Percentiles rank a stretch among this genome's conserved stretches.
Conservation (phyloP, 257 asterid species). For the Jaltomata sinuosa region DNA sequence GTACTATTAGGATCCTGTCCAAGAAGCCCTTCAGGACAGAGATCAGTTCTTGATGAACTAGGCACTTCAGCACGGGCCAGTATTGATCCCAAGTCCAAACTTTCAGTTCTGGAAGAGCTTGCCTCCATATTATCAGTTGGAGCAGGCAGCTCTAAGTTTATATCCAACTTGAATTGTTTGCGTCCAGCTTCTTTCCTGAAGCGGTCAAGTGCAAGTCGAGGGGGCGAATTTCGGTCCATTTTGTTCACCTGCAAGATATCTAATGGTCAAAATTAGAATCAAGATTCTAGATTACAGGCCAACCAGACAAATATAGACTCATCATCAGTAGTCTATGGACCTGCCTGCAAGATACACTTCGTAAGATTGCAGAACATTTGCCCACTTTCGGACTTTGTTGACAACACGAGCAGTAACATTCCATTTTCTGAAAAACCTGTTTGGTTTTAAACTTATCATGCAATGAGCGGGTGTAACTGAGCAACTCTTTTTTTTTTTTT, state of each 20-base stretch:
- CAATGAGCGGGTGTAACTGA: background rate
- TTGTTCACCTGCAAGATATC: slow-evolving; percentile 15
- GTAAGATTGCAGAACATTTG: background rate
- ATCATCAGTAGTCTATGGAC: background rate
- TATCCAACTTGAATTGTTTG: slow-evolving; percentile 33
- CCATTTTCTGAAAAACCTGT: background rate
- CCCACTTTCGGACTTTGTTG: background rate
- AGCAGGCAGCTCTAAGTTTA: slow-evolving; percentile 39
- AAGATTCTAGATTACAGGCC: background rate
- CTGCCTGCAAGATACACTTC: background rate
- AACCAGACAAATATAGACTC: background rate
- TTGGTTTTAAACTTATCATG: background rate
- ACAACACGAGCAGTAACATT: background rate
- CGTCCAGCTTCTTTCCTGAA: slow-evolving; percentile 14
- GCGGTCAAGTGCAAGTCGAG: background rate
- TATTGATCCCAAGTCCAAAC: slow-evolving; percentile 58
- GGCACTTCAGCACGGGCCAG: slow-evolving; percentile 38
- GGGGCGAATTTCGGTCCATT: background rate
- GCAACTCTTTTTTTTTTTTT: no score
- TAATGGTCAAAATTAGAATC: background rate
- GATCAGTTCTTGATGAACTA: slow-evolving; percentile 16
- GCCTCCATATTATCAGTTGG: slow-evolving; percentile 24
- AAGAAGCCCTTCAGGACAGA: slow-evolving; percentile 1
- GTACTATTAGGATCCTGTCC: slow-evolving; percentile 34
- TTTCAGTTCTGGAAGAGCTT: slow-evolving; percentile 64